phyloP scores from a whole-genome alignment of 2,329 filamentous ascomycete genomes.

The Botrytis byssoidea region DNA sequence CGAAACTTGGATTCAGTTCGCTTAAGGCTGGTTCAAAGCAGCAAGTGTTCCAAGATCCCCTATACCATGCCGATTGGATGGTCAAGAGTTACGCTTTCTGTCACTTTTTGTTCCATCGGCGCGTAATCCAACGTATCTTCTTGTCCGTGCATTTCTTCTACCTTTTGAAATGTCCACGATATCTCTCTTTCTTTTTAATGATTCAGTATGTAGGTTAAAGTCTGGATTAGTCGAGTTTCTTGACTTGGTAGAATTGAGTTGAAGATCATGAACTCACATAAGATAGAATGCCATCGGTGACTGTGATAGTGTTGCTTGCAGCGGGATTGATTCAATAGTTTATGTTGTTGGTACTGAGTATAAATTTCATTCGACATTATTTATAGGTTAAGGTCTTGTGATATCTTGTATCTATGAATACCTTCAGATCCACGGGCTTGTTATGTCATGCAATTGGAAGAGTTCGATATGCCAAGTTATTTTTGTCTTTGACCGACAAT shows the following conservation, averaged over 20 bases:
- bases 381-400: slow-evolving; percentile 16
- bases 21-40: slow-evolving; percentile 29
- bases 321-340: slow-evolving; percentile 19
- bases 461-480: slow-evolving; percentile 11
- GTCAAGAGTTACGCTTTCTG: slow-evolving; percentile 16
- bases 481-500: not conserved
- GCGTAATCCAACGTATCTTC: slow-evolving; percentile 15
- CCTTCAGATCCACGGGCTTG: not conserved
- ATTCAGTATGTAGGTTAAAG: not conserved
- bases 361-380: slow-evolving; percentile 12
- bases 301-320: slow-evolving; percentile 6
- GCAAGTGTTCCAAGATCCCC: slow-evolving; percentile 35
- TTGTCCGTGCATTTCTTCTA: slow-evolving; percentile 11
- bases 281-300: not conserved
- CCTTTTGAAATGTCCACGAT: not conserved
- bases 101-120: slow-evolving; percentile 11
- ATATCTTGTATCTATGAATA: slow-evolving; percentile 18
- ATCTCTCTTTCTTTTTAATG: not conserved
- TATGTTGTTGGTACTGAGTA: not conserved
- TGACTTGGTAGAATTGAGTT: not conserved
- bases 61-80: slow-evolving; percentile 29
- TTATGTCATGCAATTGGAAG: not conserved
- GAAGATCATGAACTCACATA: not conserved
- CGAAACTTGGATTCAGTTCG: slow-evolving; percentile 9
- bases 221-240: not conserved